Conservation (phyloP, 805 yeast genomes). For the Blastobotrys chiropterorum region DNA sequence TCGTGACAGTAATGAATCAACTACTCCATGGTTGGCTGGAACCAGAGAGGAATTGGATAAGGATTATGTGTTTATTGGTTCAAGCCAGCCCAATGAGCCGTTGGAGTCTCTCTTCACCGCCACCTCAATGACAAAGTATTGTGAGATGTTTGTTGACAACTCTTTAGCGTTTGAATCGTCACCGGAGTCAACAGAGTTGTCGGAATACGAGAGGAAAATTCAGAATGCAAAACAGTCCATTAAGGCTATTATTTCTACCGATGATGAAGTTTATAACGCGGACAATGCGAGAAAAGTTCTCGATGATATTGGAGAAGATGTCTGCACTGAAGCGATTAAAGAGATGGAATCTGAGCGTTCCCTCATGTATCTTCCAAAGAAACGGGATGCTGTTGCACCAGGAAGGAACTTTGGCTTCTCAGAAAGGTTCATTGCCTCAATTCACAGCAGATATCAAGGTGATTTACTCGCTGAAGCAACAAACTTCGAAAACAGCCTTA, state of each 20-base stretch:
- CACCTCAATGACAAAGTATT: conserved; percentile 67
- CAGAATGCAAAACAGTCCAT: conserved; percentile 18
- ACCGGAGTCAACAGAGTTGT: background rate
- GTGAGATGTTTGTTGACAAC: conserved; percentile 41
- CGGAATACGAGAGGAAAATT: background rate
- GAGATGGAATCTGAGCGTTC: conserved; percentile 42
- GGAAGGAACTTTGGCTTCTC: conserved; percentile 51
- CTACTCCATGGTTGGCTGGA: conserved; percentile 20
- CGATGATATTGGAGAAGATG: conserved; percentile 38
- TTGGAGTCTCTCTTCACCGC: conserved; percentile 42
- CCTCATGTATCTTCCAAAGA: conserved; percentile 33
- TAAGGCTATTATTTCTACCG: conserved; percentile 52
- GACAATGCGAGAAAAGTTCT: conserved; percentile 44
- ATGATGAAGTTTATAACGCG: conserved; percentile 42
- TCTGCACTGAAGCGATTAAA: conserved; percentile 44
- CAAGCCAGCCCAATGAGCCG: conserved; percentile 22
- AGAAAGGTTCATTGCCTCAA: conserved; percentile 42
- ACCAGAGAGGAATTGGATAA: conserved; percentile 39
- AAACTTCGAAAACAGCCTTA: conserved; percentile 39
- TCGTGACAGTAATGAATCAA: conserved; percentile 20
- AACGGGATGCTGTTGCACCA: conserved; percentile 30
- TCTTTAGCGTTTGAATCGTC: conserved; percentile 32
- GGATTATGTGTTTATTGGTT: conserved; percentile 39
- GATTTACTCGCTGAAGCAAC: conserved; percentile 42
- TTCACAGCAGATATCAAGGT: conserved; percentile 36